Conservation (phyloP, 768 basidiomycete genomes). For the Kwoniella dendrophila region DNA sequence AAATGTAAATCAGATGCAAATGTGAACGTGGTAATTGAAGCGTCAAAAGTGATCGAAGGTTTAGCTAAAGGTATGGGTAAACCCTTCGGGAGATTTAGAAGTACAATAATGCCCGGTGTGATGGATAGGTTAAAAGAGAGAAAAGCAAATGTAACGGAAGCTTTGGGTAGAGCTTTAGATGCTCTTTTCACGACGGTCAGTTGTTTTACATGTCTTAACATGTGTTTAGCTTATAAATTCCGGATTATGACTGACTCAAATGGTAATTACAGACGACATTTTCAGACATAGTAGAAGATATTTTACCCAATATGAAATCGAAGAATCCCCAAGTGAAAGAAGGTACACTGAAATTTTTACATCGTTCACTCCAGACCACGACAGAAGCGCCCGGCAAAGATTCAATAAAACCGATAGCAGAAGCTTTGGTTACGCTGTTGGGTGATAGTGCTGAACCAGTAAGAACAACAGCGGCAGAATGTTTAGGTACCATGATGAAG, state of each 20-base stretch:
- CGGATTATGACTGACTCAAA: background rate
- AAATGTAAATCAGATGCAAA: conserved; percentile 89
- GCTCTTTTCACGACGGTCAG: conserved; percentile 81
- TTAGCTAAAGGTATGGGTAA: conserved; percentile 78
- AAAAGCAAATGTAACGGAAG: conserved; percentile 85
- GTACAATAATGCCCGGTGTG: conserved; percentile 72
- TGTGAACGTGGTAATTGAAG: conserved; percentile 89
- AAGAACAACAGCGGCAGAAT: conserved; percentile 82
- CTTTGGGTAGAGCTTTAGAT: conserved; percentile 83
- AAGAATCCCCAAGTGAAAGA: conserved; percentile 99
- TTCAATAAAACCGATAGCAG: conserved; percentile 80
- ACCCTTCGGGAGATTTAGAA: conserved; percentile 73
- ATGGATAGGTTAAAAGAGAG: conserved; percentile 91
- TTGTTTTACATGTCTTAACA: conserved; percentile 13
- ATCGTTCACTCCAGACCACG: conserved; percentile 73
- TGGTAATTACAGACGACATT: conserved; percentile 66
- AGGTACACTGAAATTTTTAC: conserved; percentile 82
- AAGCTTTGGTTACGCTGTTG: conserved; percentile 70
- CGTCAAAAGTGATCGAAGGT: conserved; percentile 79
- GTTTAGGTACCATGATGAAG: conserved; percentile 89
- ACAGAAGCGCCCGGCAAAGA: conserved; percentile 68
- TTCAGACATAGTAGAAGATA: conserved; percentile 78
- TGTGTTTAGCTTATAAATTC: too few species aligned
- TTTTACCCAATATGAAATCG: conserved; percentile 72
- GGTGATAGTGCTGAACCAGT: conserved; percentile 89